These are phyloP conservation scores for Talaromyces liani DNA, from an alignment of 495 filamentous ascomycete genomes.

Conservation along the genomic window DNA sequence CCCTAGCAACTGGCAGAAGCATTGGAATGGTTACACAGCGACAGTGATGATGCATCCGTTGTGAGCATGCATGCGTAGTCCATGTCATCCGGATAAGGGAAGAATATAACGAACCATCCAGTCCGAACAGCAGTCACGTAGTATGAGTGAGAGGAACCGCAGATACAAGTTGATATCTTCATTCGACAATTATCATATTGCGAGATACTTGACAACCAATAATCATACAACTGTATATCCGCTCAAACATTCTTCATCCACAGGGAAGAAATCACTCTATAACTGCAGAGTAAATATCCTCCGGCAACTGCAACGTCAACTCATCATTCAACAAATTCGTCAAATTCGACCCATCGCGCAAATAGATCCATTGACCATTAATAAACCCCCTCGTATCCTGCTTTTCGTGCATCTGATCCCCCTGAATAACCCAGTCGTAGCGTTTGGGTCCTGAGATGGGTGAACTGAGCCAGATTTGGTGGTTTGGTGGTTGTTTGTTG, in stretches of 20 bases:
- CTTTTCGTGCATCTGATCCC: conserved; percentile 66
- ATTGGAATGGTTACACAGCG: background rate
- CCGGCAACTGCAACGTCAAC: conserved; percentile 38
- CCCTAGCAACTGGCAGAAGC: background rate
- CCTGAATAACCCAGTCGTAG: conserved; percentile 73
- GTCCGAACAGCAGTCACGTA: background rate
- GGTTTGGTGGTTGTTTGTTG: conserved; percentile 97
- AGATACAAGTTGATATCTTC: background rate
- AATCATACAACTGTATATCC: conserved; percentile 1
- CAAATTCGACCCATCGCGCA: conserved; percentile 71
- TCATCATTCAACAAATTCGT: conserved; percentile 63
- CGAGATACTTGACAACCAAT: background rate
- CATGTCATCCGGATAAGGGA: background rate
- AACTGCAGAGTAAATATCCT: conserved; percentile 32
- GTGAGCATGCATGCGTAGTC: background rate
- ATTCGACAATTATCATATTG: background rate
- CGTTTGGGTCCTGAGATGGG: conserved; percentile 88
- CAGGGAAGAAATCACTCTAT: conserved; percentile 14
- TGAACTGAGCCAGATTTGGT: conserved; percentile 94
- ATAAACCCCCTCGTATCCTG: conserved; percentile 52
- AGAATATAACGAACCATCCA: background rate
- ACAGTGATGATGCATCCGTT: background rate
- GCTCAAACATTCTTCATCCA: background rate
- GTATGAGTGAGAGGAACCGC: background rate
- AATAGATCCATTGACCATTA: conserved; percentile 70